Base-by-base conservation (phyloP, 78 protist species). In the Guillardia theta region DNA sequence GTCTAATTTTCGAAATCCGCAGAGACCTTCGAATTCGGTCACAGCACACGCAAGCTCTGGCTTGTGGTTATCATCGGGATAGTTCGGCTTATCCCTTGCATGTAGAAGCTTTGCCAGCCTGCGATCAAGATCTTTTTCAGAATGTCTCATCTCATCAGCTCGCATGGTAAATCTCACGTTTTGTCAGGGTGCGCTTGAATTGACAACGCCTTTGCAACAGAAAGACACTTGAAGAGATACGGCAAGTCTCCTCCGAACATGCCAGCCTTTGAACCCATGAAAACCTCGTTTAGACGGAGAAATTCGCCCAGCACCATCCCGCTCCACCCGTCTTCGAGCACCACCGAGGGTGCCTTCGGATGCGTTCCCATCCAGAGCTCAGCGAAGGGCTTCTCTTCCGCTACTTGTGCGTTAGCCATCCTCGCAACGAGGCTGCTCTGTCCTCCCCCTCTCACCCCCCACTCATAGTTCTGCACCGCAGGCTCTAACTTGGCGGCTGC, bases 361-460 rank as follows among this genome's bases (percentile, higher is more conserved):
- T 99, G 99, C 43, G 99, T 97, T 30, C 99, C 99, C 97, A 99
- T 96, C 99, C 99, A 99, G 43, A 98, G 90, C 95, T 99, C 99
- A 4, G 99, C 99, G 83, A 98, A 98, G 10, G 98, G 96, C 78
- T 18, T 45, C 8, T 39, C 43, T 12, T 41, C 97, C 39, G 95
- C 90, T 15, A 96, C 53, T 44, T 36, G 6, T 77, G 10, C 64
- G 92, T 22, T 36, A 48, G 76, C 88, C 88, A 97, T 41, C 46
- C 94, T 76, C 21, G 97, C 97, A 0, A 98, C 99, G 44, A 80
- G 50, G 1, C 48, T 4, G 0, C 64, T 54, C 92, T 95, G 78
- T 22, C 50, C 76, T 0, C 36, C 30, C 1, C 99, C 99, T 21
- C 45, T 41, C 33, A 95, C 96, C 8, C 99, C 99, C 99, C 99